phyloP scores from a whole-genome alignment of 352 stramenopile genomes.

The Phytophthora syringae region DNA sequence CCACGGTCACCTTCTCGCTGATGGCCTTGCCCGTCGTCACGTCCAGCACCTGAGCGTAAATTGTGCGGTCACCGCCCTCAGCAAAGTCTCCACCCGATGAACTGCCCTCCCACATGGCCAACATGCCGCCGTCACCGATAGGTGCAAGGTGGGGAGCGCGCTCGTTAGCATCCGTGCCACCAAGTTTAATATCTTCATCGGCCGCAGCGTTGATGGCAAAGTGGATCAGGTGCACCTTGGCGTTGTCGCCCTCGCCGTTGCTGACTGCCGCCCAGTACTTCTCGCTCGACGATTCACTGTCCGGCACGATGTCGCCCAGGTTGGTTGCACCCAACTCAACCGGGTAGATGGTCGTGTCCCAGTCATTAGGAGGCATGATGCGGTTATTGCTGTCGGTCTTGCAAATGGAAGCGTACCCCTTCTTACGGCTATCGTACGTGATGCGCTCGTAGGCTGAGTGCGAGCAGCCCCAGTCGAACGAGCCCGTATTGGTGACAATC shows the following conservation, averaged over 20 bases:
- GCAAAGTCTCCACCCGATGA: slow-evolving; percentile 44
- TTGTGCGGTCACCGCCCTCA: slow-evolving; percentile 32
- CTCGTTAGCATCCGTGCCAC: slow-evolving; percentile 56
- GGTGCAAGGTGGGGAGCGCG: too few relatives aligned
- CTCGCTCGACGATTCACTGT: slow-evolving; percentile 27
- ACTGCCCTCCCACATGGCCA: slow-evolving; percentile 61
- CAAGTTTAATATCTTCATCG: slow-evolving; percentile 61
- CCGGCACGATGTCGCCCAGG: slow-evolving; percentile 59
- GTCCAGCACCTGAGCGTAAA: slow-evolving; percentile 55
- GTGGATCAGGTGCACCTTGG: slow-evolving; percentile 66
- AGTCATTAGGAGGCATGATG: slow-evolving; percentile 68
- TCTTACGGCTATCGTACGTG: slow-evolving; percentile 53
- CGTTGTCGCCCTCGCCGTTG: slow-evolving; percentile 55
- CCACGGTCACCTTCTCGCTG: slow-evolving; percentile 40
- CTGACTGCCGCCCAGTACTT: slow-evolving; percentile 72
- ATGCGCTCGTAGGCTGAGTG: slow-evolving; percentile 69
- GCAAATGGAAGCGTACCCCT: slow-evolving; percentile 58
- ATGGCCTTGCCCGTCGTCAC: slow-evolving; percentile 35
- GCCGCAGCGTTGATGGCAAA: slow-evolving; percentile 52
- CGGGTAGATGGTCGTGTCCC: slow-evolving; percentile 59
- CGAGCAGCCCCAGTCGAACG: too few relatives aligned
- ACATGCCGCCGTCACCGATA: slow-evolving; percentile 47
- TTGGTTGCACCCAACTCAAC: slow-evolving; percentile 56
- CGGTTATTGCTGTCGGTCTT: slow-evolving; percentile 80
- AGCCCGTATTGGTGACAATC: slow-evolving; percentile 45